Percentiles rank a stretch among this genome's conserved stretches.
phyloP scores from a whole-genome alignment of 1,284 basidiomycete genomes.

The Crepidotus sp. region DNA sequence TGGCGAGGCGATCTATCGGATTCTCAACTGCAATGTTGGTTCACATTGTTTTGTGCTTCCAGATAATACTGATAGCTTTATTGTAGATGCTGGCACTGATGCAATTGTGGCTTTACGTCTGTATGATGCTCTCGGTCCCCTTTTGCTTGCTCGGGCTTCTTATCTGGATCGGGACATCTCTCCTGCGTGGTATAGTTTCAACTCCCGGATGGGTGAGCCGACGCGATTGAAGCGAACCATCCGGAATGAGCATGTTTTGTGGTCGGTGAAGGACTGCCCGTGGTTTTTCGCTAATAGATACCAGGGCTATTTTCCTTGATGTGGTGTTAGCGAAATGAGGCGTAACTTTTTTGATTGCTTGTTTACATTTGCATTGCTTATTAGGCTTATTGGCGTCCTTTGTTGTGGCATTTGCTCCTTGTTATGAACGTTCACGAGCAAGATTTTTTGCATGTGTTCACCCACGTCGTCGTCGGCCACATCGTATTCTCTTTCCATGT shows the following conservation, averaged over 20 bases:
- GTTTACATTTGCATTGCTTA: too few species aligned
- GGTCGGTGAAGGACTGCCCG: background rate
- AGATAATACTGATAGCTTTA: too few species aligned
- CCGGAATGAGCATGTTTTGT: background rate
- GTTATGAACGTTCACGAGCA: background rate
- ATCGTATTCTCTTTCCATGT: background rate
- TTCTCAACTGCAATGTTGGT: background rate
- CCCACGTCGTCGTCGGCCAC: background rate
- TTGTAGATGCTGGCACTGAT: too few species aligned
- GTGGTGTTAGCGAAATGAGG: too few species aligned
- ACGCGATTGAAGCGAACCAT: background rate
- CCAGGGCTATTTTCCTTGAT: background rate
- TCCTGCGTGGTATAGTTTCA: background rate
- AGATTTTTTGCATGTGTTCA: background rate
- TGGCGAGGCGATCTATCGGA: background rate
- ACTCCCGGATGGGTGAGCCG: background rate
- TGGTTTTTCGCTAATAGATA: background rate
- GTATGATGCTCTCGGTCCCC: too few species aligned
- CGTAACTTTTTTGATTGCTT: too few species aligned
- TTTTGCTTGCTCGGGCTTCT: too few species aligned
- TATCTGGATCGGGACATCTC: background rate
- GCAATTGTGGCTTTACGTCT: background rate
- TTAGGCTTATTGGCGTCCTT: too few species aligned
- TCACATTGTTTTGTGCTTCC: too few species aligned
- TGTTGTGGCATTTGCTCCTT: too few species aligned